Evolutionary conservation across 2,329 filamentous ascomycete genomes (phyloP), one percentile per base, ranked within the genome.

Genomic region (Epichloe glyceriae): DNA sequence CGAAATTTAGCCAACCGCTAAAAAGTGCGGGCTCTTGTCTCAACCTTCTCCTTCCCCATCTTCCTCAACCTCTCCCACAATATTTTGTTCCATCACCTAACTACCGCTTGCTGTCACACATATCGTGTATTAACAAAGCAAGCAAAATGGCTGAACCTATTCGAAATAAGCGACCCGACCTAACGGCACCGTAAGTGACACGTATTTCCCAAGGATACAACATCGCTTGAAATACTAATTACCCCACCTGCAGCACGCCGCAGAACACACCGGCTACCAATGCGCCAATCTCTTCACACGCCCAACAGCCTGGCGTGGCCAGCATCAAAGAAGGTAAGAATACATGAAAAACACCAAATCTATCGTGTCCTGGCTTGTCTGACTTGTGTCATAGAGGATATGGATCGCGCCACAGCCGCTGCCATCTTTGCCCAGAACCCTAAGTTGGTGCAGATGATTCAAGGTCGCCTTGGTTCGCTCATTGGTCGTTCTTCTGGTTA

Each of bases 251-350:
- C 70, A 97, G 93, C 64, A 98, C 93, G 65, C 93, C 93, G 65
- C 93, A 98, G 74, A 98, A 98, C 76, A 98, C 93, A 51, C 93
- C 93, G 60, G 86, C 88, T 59, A 89, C 83, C 73, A 90, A 91
- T 75, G 93, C 94, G 60, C 93, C 93, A 58, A 97, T 98, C 72
- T 95, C 90, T 50, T 97, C 91, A 56, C 91, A 93, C 71, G 93
- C 94, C 61, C 89, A 95, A 73, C 88, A 95, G 73, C 93, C 93
- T 56, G 88, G 86, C 59, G 85, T 98, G 56, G 76, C 88, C 59
- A 96, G 88, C 70, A 97, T 98, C 75, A 93, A 91, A 70, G 93
- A 98, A 82, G 93, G 93, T 97, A 73, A 70, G 80, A 75, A 40
- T 54, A 61, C 53, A 14, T 41, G 3, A 15, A 20, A 17, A 20